phyloP scores from a whole-genome alignment of 768 basidiomycete species.

The Rhodotorula kratochvilovae region DNA sequence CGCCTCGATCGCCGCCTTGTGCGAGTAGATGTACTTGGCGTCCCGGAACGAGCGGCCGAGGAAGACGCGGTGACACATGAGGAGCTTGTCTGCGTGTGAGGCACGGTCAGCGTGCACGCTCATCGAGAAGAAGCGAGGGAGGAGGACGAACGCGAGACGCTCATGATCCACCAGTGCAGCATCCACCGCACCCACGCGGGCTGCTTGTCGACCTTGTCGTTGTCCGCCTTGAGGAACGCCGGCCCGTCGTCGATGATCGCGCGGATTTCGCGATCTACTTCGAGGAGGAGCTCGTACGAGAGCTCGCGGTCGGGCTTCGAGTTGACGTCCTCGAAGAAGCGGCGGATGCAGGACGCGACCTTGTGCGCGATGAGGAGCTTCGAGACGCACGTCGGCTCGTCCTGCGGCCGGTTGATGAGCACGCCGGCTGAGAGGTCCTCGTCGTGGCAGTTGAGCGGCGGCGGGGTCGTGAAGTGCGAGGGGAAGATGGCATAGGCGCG shows the following conservation, averaged over 20 bases:
- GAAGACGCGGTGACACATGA: constrained; percentile 34
- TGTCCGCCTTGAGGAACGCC: constrained; percentile 12
- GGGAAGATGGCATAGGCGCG: constrained; percentile 32
- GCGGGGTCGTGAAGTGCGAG: constrained; percentile 27
- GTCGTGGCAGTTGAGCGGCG: constrained; percentile 34
- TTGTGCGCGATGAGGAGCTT: constrained; percentile 17
- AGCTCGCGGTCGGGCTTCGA: not conserved
- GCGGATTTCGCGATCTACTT: constrained; percentile 25
- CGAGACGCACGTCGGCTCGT: constrained; percentile 28
- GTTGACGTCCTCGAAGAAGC: constrained; percentile 32
- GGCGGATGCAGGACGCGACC: constrained; percentile 26
- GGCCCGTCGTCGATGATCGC: constrained; percentile 20
- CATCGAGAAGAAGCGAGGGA: not conserved
- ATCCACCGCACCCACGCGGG: constrained; percentile 9
- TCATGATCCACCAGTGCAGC: constrained; percentile 19
- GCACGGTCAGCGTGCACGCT: not conserved
- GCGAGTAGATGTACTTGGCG: constrained; percentile 4
- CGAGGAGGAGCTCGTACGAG: constrained; percentile 22
- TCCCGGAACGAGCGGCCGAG: constrained; percentile 6
- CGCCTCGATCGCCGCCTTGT: constrained; percentile 19
- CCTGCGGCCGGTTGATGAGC: constrained; percentile 10
- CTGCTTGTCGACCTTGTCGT: not conserved
- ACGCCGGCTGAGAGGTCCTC: constrained; percentile 23
- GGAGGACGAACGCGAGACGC: not conserved
- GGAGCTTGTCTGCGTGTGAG: constrained; percentile 21